Evolutionary conservation across 1,139 yeast genomes (phyloP).

Genomic region (Komagataea norvegica): DNA sequence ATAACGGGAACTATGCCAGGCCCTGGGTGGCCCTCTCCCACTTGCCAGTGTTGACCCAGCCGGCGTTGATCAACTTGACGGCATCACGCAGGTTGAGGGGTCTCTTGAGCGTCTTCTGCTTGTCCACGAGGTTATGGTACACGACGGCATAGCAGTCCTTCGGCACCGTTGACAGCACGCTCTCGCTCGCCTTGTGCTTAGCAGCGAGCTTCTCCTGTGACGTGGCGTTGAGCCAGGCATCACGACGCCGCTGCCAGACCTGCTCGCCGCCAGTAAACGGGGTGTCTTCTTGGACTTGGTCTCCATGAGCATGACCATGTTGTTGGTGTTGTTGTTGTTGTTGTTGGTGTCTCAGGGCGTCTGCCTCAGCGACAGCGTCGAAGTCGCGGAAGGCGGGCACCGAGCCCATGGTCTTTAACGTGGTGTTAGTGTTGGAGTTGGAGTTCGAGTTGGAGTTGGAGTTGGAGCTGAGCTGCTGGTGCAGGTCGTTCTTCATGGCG

Average conservation of each 20-base stretch:
- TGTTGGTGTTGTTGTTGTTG: too few species aligned
- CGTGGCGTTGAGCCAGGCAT: slow-evolving; percentile 47
- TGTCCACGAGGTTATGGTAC: slow-evolving; percentile 53
- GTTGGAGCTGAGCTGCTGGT: slow-evolving; percentile 1
- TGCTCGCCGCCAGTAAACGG: slow-evolving; percentile 42
- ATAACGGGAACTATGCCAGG: slow-evolving; percentile 28
- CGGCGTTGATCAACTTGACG: slow-evolving; percentile 55
- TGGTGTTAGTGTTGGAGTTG: neutral
- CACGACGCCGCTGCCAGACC: slow-evolving; percentile 58
- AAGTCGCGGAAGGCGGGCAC: slow-evolving; percentile 11
- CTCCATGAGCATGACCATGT: too few species aligned
- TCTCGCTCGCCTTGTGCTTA: slow-evolving; percentile 22
- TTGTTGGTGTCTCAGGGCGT: slow-evolving; percentile 28
- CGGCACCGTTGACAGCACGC: slow-evolving; percentile 26
- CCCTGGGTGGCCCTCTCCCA: slow-evolving; percentile 48
- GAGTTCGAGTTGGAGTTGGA: neutral
- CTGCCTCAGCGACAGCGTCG: slow-evolving; percentile 30
- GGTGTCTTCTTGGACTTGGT: slow-evolving; percentile 11
- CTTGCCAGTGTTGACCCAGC: slow-evolving; percentile 62
- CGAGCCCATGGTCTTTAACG: neutral
- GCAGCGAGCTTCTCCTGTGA: slow-evolving; percentile 22
- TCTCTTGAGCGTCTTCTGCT: slow-evolving; percentile 50
- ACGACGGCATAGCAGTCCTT: slow-evolving; percentile 49
- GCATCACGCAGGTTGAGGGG: slow-evolving; percentile 60
- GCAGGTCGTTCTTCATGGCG: too few species aligned